A percentile compares a stretch with the other conserved stretches of the same genome.
phyloP scores from a whole-genome alignment of 2,329 filamentous ascomycete species.

The Daldinia sp. region DNA sequence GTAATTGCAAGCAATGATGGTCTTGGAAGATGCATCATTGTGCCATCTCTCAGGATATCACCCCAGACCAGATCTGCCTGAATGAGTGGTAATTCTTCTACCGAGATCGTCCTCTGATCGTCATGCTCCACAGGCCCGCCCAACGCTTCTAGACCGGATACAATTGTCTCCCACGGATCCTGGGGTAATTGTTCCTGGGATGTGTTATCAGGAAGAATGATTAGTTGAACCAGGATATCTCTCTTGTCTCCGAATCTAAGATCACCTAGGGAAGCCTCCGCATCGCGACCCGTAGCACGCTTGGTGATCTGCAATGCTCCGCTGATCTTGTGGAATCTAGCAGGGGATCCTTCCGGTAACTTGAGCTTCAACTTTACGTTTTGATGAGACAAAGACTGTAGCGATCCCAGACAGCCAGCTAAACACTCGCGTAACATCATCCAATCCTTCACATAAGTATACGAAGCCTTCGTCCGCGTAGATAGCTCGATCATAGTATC shows the following conservation, averaged over 20 bases:
- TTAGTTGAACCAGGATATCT: conserved; percentile 93
- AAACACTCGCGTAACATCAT: conserved; percentile 99
- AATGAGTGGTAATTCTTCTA: conserved; percentile 94
- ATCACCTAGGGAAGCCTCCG: conserved; percentile 91
- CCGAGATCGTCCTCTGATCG: conserved; percentile 82
- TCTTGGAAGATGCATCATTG: conserved; percentile 84
- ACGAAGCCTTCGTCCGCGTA: conserved; percentile 93
- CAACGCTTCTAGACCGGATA: conserved; percentile 93
- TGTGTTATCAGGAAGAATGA: conserved; percentile 87
- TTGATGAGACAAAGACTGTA: conserved; percentile 97
- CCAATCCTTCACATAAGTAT: conserved; percentile 99
- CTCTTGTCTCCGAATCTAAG: conserved; percentile 93
- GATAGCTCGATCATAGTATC: conserved; percentile 99
- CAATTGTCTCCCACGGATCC: conserved; percentile 96
- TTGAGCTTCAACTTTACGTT: conserved; percentile 96
- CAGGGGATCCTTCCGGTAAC: conserved; percentile 93
- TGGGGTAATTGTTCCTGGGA: conserved; percentile 87
- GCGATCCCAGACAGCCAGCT: conserved; percentile 88
- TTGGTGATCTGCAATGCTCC: conserved; percentile 97
- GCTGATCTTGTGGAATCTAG: conserved; percentile 98
- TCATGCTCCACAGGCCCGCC: conserved; percentile 89
- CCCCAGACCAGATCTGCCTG: conserved; percentile 95
- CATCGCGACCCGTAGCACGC: conserved; percentile 92
- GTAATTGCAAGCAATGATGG: conserved; percentile 95
- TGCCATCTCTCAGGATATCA: conserved; percentile 90